Base-by-base conservation (phyloP, 441 rosid species). In the Mallotus japonicus region DNA sequence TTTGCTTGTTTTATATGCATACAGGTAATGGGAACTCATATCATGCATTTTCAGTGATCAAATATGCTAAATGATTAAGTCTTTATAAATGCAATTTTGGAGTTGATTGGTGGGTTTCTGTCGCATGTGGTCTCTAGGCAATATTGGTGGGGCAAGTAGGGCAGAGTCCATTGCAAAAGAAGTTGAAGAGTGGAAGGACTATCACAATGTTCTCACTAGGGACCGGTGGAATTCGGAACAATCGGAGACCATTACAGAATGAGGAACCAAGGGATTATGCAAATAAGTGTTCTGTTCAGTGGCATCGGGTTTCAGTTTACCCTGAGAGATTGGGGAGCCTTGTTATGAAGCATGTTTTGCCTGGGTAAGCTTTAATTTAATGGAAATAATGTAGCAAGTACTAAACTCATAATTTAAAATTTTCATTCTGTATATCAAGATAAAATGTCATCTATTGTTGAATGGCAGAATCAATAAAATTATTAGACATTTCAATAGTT, bases 141-240 rank as follows among this genome's bases (percentile, higher is more conserved):
- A 91, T 95, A 68, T 68, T 95, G 80, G 90, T 95, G 77, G 99
- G 99, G 73, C 91, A 83, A 83, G 98, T 90, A 42, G 97, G 98
- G 71, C 92, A 84, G 81, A 73, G 56, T n/a, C 99, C 98, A 9
- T 2, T 90, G 37, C 93, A 85, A 89, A 95, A 92, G 87, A 88
- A 63, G 84, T 77, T 95, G 70, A 91, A 53, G 85, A 85, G 79
- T 77, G 98, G 99, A 8, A 78, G 75, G 61, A 65, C 66, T 32
- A 65, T 90, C 34, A 91, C 97, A 12, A 74, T 91, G 57, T 81
- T 95, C 75, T 83, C 96, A 8, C 57, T 95, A 17, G 96, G 88
- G 60, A 95, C 99, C 0, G 99, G 98, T 53, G 99, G 99, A 73
- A 82, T 95, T 17, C 90, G 87, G 42, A 90, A 91, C 76, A 85